Percentiles rank a stretch among this genome's conserved stretches.
phyloP scores from a whole-genome alignment of 2,329 filamentous ascomycete species.

The Chaetomium olivaceum region DNA sequence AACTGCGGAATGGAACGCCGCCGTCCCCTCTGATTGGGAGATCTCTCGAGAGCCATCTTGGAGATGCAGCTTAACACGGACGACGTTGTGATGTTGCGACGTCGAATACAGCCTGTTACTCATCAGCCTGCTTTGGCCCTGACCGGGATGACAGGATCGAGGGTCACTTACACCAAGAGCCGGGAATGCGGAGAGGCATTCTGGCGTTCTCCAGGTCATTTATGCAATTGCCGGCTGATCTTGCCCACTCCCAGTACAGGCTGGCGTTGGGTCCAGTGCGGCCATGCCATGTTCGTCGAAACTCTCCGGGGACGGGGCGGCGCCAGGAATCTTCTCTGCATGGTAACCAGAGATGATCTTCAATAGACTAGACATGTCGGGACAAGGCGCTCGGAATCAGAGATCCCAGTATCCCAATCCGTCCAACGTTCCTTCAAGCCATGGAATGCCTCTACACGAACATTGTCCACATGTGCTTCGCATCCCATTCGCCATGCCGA shows the following conservation, averaged over 20 bases:
- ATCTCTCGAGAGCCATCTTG: slow-evolving; percentile 10
- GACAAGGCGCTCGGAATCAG: slow-evolving; percentile 7
- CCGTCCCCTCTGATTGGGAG: slow-evolving; percentile 24
- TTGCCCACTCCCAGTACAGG: slow-evolving; percentile 8
- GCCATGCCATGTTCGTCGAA: slow-evolving; percentile 1
- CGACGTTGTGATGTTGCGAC: slow-evolving; percentile 18
- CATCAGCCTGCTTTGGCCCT: slow-evolving; percentile 16
- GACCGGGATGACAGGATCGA: neutral
- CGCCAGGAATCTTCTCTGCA: slow-evolving; percentile 1
- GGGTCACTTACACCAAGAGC: slow-evolving; percentile 5
- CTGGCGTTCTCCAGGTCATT: slow-evolving; percentile 10
- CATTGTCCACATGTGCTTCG: neutral
- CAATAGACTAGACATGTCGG: neutral
- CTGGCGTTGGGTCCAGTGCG: neutral
- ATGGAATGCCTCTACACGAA: neutral
- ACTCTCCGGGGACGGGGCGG: neutral
- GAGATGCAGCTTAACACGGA: slow-evolving; percentile 15
- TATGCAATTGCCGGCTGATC: slow-evolving; percentile 28
- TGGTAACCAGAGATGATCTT: neutral
- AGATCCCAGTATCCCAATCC: slow-evolving; percentile 8
- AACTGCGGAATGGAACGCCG: slow-evolving; percentile 33
- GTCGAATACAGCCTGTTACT: slow-evolving; percentile 25
- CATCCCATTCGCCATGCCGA: neutral
- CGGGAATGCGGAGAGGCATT: slow-evolving; percentile 7
- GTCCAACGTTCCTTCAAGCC: neutral